Evolutionary conservation across 352 stramenopile species (phyloP).

Genomic region (Globisporangium emineosum): DNA sequence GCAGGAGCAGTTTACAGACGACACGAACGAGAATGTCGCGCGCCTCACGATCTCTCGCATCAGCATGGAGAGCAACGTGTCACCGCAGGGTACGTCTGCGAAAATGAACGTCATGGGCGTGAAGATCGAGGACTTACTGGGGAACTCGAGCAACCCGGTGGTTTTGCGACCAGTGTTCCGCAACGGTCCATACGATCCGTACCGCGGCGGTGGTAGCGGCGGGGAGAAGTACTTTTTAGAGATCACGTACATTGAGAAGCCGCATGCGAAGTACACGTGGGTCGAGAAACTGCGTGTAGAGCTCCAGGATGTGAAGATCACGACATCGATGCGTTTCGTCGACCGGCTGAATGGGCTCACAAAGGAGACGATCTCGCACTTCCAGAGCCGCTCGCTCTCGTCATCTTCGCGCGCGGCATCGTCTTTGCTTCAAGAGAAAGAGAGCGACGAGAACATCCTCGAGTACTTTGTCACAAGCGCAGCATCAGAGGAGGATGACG

Average conservation of each 20-base stretch:
- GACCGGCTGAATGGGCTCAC: conserved; percentile 59
- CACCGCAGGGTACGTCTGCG: conserved; percentile 37
- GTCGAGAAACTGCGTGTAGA: conserved; percentile 58
- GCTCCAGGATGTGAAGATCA: conserved; percentile 64
- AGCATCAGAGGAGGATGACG: conserved; percentile 39
- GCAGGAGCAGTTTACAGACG: neutral
- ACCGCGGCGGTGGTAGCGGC: conserved; percentile 5
- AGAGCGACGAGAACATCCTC: conserved; percentile 51
- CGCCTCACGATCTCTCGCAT: conserved; percentile 68
- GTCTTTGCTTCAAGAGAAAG: conserved; percentile 20
- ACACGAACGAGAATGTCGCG: conserved; percentile 46
- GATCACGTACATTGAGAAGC: conserved; percentile 63
- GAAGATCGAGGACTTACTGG: conserved; percentile 67
- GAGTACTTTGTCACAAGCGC: conserved; percentile 59
- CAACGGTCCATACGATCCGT: conserved; percentile 18
- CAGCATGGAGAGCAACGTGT: conserved; percentile 45
- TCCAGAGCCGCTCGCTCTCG: conserved; percentile 57
- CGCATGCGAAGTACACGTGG: conserved; percentile 68
- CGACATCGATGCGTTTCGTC: conserved; percentile 81
- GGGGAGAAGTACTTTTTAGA: conserved; percentile 60
- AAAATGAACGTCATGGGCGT: conserved; percentile 77
- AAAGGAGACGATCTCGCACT: conserved; percentile 65
- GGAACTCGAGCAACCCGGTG: conserved; percentile 57
- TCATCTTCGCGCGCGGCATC: conserved; percentile 37
- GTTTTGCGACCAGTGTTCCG: conserved; percentile 55